Conservation (phyloP, 2,329 filamentous ascomycete genomes). For the Parascedosporium putredinis region DNA sequence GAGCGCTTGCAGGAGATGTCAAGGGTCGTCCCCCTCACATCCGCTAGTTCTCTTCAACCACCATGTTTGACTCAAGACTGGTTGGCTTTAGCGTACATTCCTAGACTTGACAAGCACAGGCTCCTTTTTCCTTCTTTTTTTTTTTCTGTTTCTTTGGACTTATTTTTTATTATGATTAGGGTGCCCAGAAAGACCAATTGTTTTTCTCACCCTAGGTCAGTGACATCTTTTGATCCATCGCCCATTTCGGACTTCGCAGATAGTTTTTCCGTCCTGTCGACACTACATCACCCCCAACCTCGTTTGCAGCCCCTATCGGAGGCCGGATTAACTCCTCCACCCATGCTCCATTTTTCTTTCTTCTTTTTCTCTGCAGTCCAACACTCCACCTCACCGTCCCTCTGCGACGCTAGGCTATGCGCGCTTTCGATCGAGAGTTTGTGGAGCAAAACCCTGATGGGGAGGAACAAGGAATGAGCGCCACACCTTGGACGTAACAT, state of each 20-base stretch:
- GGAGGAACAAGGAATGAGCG: neutral
- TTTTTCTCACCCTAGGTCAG: neutral
- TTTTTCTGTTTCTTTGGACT: neutral
- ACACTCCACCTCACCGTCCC: too few relatives aligned
- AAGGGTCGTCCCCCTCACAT: too few relatives aligned
- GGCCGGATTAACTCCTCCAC: neutral
- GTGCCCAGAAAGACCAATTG: too few relatives aligned
- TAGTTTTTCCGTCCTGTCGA: constrained; percentile 3
- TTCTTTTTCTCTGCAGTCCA: neutral
- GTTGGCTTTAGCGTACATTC: too few relatives aligned
- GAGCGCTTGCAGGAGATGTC: too few relatives aligned
- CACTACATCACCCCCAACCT: neutral
- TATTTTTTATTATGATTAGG: too few relatives aligned
- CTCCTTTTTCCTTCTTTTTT: neutral
- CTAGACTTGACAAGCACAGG: too few relatives aligned
- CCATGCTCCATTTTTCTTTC: neutral
- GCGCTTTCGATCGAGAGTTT: too few relatives aligned
- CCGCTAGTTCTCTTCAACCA: too few relatives aligned
- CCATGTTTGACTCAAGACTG: too few relatives aligned
- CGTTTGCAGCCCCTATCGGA: neutral
- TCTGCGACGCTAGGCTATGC: neutral
- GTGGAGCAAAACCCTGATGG: neutral
- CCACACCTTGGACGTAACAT: neutral
- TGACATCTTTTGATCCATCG: neutral
- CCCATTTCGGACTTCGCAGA: neutral